These are phyloP conservation scores for Strigomonas culicis DNA, from an alignment of 208 protist genomes.

Conservation along the genomic window DNA sequence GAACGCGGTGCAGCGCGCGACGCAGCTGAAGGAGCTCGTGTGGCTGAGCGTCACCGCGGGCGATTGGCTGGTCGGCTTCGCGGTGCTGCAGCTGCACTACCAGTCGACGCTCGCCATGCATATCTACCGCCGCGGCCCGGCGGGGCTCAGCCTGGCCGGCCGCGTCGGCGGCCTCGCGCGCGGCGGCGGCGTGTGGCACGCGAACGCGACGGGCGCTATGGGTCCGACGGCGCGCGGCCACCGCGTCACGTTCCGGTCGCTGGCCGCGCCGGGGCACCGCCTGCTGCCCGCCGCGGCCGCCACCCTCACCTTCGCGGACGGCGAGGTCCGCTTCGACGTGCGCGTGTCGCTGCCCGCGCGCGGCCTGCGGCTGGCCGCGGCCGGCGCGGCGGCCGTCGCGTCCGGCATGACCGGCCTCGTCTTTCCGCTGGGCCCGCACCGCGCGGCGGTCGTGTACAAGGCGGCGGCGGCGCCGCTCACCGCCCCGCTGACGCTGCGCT, in stretches of 20 bases:
- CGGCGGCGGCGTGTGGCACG: slow-evolving; percentile 21
- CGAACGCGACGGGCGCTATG: slow-evolving; percentile 16
- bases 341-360: neutral
- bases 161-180: slow-evolving; percentile 1
- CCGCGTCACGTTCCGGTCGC: slow-evolving; percentile 15
- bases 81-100: slow-evolving; percentile 43
- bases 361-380: slow-evolving; percentile 3
- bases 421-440: slow-evolving; percentile 36
- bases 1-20: slow-evolving; percentile 23
- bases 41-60: slow-evolving; percentile 33
- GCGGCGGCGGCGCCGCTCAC: slow-evolving; percentile 24
- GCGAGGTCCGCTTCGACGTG: slow-evolving; percentile 10
- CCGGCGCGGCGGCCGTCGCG: slow-evolving; percentile 16
- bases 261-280: no score
- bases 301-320: slow-evolving; percentile 13
- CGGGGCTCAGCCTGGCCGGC: slow-evolving; percentile 12
- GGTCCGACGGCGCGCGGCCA: slow-evolving; percentile 25
- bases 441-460: slow-evolving; percentile 35
- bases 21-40: slow-evolving; percentile 45
- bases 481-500: neutral
- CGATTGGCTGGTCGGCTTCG: slow-evolving; percentile 36
- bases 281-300: neutral
- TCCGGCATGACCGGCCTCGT: slow-evolving; percentile 28
- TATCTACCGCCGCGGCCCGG: slow-evolving; percentile 16
- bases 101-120: slow-evolving; percentile 24